These are phyloP conservation scores for Baudoinia panamericana DNA, from an alignment of 495 filamentous ascomycete genomes.

Conservation along the genomic window DNA sequence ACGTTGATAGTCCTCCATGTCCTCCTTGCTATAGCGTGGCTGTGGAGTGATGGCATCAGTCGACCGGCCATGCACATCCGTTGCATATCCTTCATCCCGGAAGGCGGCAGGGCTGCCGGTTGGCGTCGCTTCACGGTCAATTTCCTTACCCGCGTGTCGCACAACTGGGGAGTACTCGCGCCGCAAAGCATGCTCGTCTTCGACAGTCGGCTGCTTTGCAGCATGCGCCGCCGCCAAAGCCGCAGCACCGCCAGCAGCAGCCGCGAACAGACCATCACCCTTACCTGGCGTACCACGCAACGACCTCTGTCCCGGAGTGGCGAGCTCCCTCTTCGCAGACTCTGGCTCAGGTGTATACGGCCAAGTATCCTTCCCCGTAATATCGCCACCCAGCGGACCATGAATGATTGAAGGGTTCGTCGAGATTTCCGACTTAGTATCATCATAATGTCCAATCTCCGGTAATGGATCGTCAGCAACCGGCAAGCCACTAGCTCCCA, in stretches of 20 bases:
- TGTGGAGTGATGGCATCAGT: conserved; percentile 43
- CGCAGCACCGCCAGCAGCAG: conserved; percentile 22
- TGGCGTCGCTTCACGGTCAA: conserved; percentile 14
- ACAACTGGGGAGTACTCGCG: conserved; percentile 6
- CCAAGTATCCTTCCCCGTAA: conserved; percentile 20
- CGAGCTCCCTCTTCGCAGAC: conserved; percentile 3
- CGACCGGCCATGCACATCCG: conserved; percentile 32
- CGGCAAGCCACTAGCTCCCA: conserved; percentile 53
- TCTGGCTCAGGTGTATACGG: conserved; percentile 12
- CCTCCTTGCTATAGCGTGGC: conserved; percentile 25
- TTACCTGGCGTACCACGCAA: conserved; percentile 4
- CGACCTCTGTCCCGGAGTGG: neutral
- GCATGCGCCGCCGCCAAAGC: conserved; percentile 11
- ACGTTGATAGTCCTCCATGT: conserved; percentile 34
- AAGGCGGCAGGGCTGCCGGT: conserved; percentile 12
- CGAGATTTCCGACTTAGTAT: conserved; percentile 56
- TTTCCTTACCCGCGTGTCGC: neutral
- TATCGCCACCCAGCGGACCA: conserved; percentile 46
- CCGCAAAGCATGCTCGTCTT: conserved; percentile 9
- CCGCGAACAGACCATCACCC: conserved; percentile 44
- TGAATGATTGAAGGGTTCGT: conserved; percentile 70
- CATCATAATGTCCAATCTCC: conserved; percentile 48
- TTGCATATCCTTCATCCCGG: conserved; percentile 19
- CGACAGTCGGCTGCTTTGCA: conserved; percentile 5
- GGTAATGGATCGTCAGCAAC: conserved; percentile 49